These are phyloP conservation scores for Apiotrichum akiyoshidainum DNA, from an alignment of 1,284 basidiomycete genomes.

Conservation along the genomic window DNA sequence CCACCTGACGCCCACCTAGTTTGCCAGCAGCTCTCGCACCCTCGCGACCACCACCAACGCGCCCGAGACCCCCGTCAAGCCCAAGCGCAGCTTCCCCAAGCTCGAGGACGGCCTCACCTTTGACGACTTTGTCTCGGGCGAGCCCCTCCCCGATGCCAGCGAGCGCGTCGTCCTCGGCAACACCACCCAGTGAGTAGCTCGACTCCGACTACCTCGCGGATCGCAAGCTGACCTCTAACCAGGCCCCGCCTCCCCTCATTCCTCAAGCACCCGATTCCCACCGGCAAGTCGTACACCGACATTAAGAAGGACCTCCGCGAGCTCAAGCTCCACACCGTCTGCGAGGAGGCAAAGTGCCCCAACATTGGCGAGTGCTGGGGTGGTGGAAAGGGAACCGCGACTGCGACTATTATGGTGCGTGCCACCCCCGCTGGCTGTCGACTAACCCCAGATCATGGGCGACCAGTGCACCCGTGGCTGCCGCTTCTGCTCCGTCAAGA, in stretches of 20 bases:
- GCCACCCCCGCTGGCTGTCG: not conserved
- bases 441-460: conserved; percentile 78
- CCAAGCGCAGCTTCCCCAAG: conserved; percentile 39
- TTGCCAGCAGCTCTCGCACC: conserved; percentile 19
- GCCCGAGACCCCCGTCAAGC: conserved; percentile 9
- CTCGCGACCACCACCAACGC: conserved; percentile 33
- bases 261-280: conserved; percentile 91
- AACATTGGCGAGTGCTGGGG: conserved; percentile 99
- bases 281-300: conserved; percentile 78
- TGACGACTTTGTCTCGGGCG: conserved; percentile 77
- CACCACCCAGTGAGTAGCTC: conserved; percentile 59
- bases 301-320: conserved; percentile 96
- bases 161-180: conserved; percentile 76
- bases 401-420: conserved; percentile 96
- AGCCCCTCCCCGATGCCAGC: conserved; percentile 45
- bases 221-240: conserved; percentile 1
- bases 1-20: conserved; percentile 7
- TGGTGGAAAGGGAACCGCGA: conserved; percentile 80
- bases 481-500: conserved; percentile 97
- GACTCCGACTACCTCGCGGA: not conserved
- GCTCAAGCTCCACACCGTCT: conserved; percentile 89
- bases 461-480: conserved; percentile 98
- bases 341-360: conserved; percentile 97
- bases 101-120: conserved; percentile 72
- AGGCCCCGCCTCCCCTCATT: conserved; percentile 87